Conservation (phyloP, 306 rosid species). For the Corylus avellana region DNA sequence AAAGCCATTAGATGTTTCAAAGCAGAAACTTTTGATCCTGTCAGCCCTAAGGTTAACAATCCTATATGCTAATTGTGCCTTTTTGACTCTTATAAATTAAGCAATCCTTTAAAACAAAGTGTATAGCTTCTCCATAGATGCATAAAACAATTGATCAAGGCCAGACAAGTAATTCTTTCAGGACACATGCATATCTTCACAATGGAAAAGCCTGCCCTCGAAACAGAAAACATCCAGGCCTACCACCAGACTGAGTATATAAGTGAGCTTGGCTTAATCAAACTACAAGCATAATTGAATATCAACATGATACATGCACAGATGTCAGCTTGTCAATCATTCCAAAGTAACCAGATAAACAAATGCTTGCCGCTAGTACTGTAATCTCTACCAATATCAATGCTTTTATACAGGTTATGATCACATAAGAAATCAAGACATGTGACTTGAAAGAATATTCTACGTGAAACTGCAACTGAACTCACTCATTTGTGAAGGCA, state of each 20-base stretch:
- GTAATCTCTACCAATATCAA: neutral
- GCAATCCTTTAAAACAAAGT: neutral
- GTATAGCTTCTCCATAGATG: neutral
- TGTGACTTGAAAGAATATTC: neutral
- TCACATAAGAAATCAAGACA: neutral
- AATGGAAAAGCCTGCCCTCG: neutral
- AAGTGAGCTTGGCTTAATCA: neutral
- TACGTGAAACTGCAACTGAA: constrained; percentile 12
- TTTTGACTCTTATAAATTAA: neutral
- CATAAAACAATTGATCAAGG: neutral
- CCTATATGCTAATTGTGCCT: neutral
- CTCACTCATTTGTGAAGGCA: constrained; percentile 98
- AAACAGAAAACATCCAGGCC: neutral
- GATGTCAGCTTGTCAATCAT: neutral
- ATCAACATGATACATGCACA: neutral
- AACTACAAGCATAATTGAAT: neutral
- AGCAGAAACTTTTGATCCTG: neutral
- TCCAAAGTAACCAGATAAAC: neutral
- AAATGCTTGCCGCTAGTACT: neutral
- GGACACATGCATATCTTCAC: neutral
- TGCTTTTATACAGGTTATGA: neutral
- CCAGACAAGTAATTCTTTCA: neutral
- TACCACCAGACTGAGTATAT: neutral
- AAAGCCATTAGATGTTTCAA: neutral
- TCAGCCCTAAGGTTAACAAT: neutral